Evolutionary conservation across 495 filamentous ascomycete genomes (phyloP), one percentile per base, ranked within the genome.

Genomic region (Amniculicola lignicola): DNA sequence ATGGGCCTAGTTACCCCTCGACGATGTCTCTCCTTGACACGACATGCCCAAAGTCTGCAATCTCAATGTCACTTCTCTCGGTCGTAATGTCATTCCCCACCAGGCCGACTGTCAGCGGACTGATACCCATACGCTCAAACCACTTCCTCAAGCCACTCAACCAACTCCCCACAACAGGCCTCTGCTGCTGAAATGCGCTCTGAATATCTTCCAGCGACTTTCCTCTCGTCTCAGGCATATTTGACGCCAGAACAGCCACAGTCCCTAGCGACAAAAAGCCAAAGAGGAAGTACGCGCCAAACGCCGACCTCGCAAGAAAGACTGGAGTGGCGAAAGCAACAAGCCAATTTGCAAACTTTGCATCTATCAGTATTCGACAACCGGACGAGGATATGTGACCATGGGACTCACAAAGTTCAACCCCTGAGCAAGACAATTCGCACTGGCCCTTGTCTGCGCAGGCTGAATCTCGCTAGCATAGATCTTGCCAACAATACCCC

Each of bases 261-360:
- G 81, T 81, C 22, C 76, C 51, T 12, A 81, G 47, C 1, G 76
- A 66, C n/a, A 62, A 29, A 37, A 70, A 74, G 19, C 79, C 83
- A 53, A 81, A 85, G 7, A 86, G 63, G 44, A 85, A 85, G 61
- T 86, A 86, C 0, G 77, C 76, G 0, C 79, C 81, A 35, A 67
- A 84, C 4, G 72, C 74, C 5, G 75, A 80, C 4, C 73, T 74
- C 0, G 77, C 76, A 12, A 87, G 69, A 14, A 88, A 69, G 6
- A 85, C 76, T 0, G 84, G 85, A 0, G 83, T 83, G 3, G 77
- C 75, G 43, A 87, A 73, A 1, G 83, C 84, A 1, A 87, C 77
- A n/a, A 87, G 61, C 65, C 79, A 87, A 60, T 87, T 87, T 10
- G 72, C 54, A 29, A 67, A 51, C 66, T 66, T 38, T 25, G 29